Evolutionary conservation across 371 early-diverging fungal species (phyloP), one percentile per base, ranked within the genome.

Genomic region (Lichtheimia hyalospora): DNA sequence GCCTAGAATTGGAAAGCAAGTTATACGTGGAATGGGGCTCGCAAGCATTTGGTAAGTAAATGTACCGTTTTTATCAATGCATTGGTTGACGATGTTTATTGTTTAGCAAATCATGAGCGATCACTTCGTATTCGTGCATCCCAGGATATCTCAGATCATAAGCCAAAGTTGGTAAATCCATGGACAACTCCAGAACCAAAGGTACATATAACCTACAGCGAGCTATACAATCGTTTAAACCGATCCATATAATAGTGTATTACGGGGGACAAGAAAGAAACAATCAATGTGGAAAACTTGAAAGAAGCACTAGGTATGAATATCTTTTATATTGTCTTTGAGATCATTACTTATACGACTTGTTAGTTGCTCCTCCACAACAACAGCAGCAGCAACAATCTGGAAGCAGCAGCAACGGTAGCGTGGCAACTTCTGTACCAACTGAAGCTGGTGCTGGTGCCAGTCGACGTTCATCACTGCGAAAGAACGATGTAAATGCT

Each of bases 11-110:
- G 27, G 75, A 81, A 51, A 70, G 69, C 21, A 75, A 73, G 49
- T 54, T 81, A 21, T 77, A 75, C 60, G 69, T 69, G 18, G 77
- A 80, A 58, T 80, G 75, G 74, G 77, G 70, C 16, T 71, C 74
- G 10, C 65, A 73, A 42, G 67, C 66, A 21, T 66, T 67, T 42
- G 20, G 72, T 67, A 67, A 63, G 67, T 59, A 23, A 18, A 23
- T 28, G 16, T 18, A 18, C 16, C 8, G 18, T 1, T 49, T 42
- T 3, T 10, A 18, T 40, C 21, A 23, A 54, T 49, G 54, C 20
- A 54, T 24, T 20, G 51, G 10, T 24, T 15, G 14, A 10, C 18
- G 20, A 20, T 57, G 7, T 20, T n/a, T 27, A 24, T n/a, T 43
- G 44, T 21, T 20, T 51, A 66, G 63, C 44, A 34, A 59, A 23